Evolutionary conservation across 768 basidiomycete genomes (phyloP), one percentile per base, ranked within the genome.

Genomic region (Omphalotus guepiniiformis): DNA sequence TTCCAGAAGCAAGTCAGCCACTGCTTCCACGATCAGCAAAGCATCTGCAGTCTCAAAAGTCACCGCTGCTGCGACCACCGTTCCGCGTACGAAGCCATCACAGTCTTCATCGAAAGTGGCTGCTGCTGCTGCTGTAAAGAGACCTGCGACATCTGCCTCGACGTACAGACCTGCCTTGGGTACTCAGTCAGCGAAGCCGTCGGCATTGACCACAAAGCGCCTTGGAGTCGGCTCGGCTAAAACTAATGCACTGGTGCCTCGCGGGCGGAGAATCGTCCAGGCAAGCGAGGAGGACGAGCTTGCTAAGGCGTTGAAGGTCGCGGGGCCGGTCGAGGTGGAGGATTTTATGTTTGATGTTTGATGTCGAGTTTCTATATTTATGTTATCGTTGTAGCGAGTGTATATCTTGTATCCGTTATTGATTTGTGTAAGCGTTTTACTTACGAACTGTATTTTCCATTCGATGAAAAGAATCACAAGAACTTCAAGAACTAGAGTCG

Each of bases 261-360:
- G 13, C 6, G n/a, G 34, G 22, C 16, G 12, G 8, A 36, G 7
- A 9, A 13, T 27, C 2, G 12, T 18, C 13, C 32, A 25, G 25
- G 22, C 5, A 28, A 1, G n/a, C 13, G 45, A 47, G 7, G 19
- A 22, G 13, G 42, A 27, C 27, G 41, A 21, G 42, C 15, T 13
- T 43, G 22, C 30, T 13, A 29, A 28, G 15, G 13, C 1, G 42
- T 29, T 43, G n/a, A 29, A 19, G n/a, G 13, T 13, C 15, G 43
- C 25, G 7, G 27, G n/a, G 16, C n/a, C 23, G 21, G 25, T 4
- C 11, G n/a, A 22, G 7, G 6, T 5, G 18, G 45, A 47, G 12
- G 45, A 47, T 28, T 47, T 47, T 23, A 36, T 47, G 45, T 47
- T 47, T 25, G 45, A 47, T 19, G n/a, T 47, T 21, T 47, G 29